Evolutionary conservation across 176 grass and related monocot genomes (phyloP).

Genomic region (Olyra latifolia): DNA sequence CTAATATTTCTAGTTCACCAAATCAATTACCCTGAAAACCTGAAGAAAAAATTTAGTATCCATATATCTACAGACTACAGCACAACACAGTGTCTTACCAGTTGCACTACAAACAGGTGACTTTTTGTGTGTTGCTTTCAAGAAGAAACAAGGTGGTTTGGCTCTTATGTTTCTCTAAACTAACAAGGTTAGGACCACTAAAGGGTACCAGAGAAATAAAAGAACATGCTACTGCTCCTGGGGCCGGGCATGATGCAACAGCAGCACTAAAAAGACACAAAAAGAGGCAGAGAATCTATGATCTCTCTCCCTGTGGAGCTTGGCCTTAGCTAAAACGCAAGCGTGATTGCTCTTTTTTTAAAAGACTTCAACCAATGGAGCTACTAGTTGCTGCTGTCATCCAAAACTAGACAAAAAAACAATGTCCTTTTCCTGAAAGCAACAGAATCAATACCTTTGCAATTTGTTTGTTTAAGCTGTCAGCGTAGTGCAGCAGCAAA

Average conservation of each 20-base stretch:
- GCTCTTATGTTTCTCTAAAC: background rate
- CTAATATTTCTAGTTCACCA: background rate
- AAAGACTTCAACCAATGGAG: conserved; percentile 26
- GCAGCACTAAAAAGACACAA: conserved; percentile 27
- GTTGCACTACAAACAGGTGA: conserved; percentile 2
- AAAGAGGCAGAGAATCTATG: conserved; percentile 23
- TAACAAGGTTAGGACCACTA: conserved; percentile 21
- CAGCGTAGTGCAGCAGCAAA: conserved; percentile 12
- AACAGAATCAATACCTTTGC: background rate
- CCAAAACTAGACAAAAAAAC: background rate
- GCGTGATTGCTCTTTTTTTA: conserved; percentile 13
- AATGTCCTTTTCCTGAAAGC: conserved; percentile 25
- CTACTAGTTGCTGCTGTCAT: background rate
- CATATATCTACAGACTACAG: too few relatives aligned
- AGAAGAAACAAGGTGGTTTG: conserved; percentile 30
- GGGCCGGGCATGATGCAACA: conserved; percentile 22
- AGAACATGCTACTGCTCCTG: conserved; percentile 12
- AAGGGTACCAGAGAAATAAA: background rate
- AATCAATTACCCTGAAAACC: background rate
- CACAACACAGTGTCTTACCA: background rate
- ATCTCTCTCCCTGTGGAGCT: conserved; percentile 11
- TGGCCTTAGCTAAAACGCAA: conserved; percentile 23
- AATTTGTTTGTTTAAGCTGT: background rate
- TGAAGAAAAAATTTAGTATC: background rate
- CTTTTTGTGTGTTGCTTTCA: conserved; percentile 23